Base-by-base conservation (phyloP, 352 stramenopile species). In the Phytopythium kandeliae region DNA sequence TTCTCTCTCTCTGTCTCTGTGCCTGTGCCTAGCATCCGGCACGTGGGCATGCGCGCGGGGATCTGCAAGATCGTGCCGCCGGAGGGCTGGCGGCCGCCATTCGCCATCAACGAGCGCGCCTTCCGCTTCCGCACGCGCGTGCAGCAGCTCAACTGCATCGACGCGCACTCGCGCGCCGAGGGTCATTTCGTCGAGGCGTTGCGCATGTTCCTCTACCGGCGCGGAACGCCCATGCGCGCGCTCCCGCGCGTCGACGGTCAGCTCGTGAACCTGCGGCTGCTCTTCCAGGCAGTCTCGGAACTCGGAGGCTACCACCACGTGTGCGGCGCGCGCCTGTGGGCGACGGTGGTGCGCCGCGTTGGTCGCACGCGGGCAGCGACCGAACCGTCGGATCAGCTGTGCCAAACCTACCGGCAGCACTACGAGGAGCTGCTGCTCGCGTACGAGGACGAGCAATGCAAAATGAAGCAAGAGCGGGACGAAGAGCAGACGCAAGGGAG, bases 11-110 rank as follows among this genome's bases (percentile, higher is more conserved):
- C 8, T 40, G 4, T 7, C 3, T 40, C 4, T 40, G 17, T 22
- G 16, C 11, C 1, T 40, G 2, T 37, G 5, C 11, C 33, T 48
- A 95, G 75, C 53, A 95, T 96, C 63, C 76, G 89, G 28, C 74
- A 88, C 44, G 89, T 97, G 47, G 96, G 92, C 21, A 86, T 96
- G 73, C 68, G 85, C 51, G 97, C 96, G 49, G 97, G 97, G 25
- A 99, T 99, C 58, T 98, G 88, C 67, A 99, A 99, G 74, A 99
- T 99, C 65, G 95, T 99, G 17, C 97, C 97, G 52, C 97, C 97
- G 0, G 51, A 69, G 25, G 96, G 89, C 37, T 99, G 95, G 95
- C 87, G 90, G 21, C 94, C 91, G 15, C 83, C 82, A 22, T 95
- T 89, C 49, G 76, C 87, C 36, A 81, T 95, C 36, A 90, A 97